A percentile compares a stretch with the other conserved stretches of the same genome.
Conservation (phyloP, 305 asterid genomes). For the Fraxinus latifolia region DNA sequence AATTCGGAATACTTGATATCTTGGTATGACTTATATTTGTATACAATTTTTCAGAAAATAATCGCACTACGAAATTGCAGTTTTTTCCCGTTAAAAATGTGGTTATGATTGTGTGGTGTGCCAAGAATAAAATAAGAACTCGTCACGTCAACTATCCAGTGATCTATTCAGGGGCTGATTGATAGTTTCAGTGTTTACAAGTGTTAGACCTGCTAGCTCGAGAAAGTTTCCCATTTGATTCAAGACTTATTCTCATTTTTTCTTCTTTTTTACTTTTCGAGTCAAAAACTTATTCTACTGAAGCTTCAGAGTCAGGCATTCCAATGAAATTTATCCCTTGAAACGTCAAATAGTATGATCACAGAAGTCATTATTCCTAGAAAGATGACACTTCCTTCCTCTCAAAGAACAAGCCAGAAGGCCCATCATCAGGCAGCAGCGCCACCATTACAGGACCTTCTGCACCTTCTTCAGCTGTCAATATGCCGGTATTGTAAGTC, state of each 20-base stretch:
- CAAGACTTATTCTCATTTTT: not conserved
- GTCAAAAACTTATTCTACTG: not conserved
- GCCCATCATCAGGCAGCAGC: slow-evolving; percentile 44
- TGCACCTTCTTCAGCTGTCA: slow-evolving; percentile 55
- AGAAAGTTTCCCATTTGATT: not conserved
- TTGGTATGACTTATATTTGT: slow-evolving; percentile 27
- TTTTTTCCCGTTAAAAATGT: not conserved
- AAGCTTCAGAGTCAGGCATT: not conserved
- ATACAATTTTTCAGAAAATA: not conserved
- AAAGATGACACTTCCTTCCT: slow-evolving; percentile 24
- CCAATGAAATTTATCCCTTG: not conserved
- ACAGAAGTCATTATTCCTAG: slow-evolving; percentile 4
- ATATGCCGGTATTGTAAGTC: slow-evolving; percentile 29
- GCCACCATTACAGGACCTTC: slow-evolving; percentile 42
- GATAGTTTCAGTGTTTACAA: not conserved
- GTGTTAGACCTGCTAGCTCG: not conserved
- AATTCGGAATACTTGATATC: slow-evolving; percentile 44
- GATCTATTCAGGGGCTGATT: not conserved
- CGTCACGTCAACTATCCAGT: not conserved
- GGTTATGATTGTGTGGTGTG: not conserved
- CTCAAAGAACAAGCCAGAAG: slow-evolving; percentile 49
- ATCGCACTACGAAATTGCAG: not conserved
- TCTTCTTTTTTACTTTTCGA: not conserved
- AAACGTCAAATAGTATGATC: not conserved
- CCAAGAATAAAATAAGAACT: not conserved